phyloP scores from a whole-genome alignment of 2,329 filamentous ascomycete species.

The Hymenoscyphus scutula region DNA sequence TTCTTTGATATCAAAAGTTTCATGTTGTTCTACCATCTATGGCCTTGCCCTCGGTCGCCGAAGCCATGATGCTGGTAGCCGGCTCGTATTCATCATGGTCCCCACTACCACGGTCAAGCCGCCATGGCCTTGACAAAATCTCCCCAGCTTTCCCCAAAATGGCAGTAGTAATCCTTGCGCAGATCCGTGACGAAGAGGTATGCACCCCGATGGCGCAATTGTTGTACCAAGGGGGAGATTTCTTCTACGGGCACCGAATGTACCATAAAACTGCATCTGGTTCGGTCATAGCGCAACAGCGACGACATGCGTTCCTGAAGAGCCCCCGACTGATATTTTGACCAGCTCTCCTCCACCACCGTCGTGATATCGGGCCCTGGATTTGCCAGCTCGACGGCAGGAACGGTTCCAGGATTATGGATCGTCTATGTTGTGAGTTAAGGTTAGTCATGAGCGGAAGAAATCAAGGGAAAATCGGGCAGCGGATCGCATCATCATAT shows the following conservation, averaged over 20 bases:
- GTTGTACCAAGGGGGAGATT: not conserved
- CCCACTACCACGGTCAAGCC: not conserved
- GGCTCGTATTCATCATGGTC: not conserved
- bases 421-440: conserved; percentile 12
- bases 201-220: conserved; percentile 3
- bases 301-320: conserved; percentile 8
- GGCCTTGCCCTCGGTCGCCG: not conserved
- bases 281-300: conserved; percentile 8
- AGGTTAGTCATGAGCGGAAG: not conserved
- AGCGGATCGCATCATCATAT: not conserved
- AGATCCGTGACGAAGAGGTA: conserved; percentile 13
- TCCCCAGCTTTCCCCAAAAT: conserved; percentile 9
- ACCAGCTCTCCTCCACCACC: conserved; percentile 17
- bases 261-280: conserved; percentile 7
- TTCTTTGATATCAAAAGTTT: conserved; percentile 1
- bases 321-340: not conserved
- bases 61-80: conserved; percentile 2
- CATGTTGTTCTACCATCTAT: not conserved
- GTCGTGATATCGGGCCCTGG: conserved; percentile 17
- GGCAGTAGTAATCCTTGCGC: conserved; percentile 11
- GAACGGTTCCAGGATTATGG: conserved; percentile 21
- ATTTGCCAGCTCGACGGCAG: conserved; percentile 14
- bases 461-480: not conserved
- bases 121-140: conserved; percentile 9
- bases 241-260: conserved; percentile 8